Conservation (phyloP, 208 protist species). For the Trichomonas vaginalis region DNA sequence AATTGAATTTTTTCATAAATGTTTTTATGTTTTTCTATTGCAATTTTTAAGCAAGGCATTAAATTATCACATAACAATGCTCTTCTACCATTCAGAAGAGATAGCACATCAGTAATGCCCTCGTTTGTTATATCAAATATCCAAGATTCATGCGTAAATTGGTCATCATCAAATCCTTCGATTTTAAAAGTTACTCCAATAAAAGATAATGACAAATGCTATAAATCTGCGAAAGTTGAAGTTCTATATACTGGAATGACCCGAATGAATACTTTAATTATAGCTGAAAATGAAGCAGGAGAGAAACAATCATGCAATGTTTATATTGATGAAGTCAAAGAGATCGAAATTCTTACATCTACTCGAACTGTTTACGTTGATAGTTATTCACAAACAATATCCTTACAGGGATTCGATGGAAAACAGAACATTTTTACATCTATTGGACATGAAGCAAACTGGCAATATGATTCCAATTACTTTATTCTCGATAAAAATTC, state of each 20-base stretch:
- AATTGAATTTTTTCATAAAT: not conserved
- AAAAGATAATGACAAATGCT: not conserved
- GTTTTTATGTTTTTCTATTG: not conserved
- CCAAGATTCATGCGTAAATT: not conserved
- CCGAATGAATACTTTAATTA: not conserved
- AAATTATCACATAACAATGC: not conserved
- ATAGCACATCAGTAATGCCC: not conserved
- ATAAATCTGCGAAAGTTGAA: not conserved
- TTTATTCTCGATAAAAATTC: not conserved
- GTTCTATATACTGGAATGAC: not conserved
- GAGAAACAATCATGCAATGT: not conserved
- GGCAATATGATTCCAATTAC: not conserved
- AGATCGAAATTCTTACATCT: not conserved
- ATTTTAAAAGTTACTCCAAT: not conserved
- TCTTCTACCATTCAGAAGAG: not conserved
- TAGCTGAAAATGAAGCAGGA: not conserved
- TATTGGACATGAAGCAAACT: not conserved
- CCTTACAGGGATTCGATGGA: not conserved
- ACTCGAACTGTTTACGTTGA: not conserved
- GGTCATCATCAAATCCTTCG: not conserved
- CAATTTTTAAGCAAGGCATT: not conserved
- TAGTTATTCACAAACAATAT: not conserved
- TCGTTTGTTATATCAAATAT: not conserved
- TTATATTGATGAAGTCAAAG: not conserved
- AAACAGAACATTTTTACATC: not conserved